Percentiles rank a stretch among this genome's conserved stretches.
Evolutionary conservation across 495 filamentous ascomycete genomes (phyloP).

Genomic region (Hypoxylon rickii): DNA sequence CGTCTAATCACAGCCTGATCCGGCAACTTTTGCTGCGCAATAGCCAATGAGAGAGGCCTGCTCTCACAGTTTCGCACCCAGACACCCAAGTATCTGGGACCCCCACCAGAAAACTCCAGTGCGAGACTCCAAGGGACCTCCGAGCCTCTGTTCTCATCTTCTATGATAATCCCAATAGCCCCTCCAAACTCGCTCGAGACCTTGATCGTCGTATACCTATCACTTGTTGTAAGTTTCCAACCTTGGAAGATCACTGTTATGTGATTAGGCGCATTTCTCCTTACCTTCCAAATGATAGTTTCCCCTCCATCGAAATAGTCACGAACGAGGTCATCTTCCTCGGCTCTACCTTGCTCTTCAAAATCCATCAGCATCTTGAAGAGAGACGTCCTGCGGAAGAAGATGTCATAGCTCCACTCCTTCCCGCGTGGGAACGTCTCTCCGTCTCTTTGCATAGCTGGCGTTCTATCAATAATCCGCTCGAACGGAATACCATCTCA

Average conservation of each 20-base stretch:
- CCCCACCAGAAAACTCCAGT: not conserved
- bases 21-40: not conserved
- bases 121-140: no score
- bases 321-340: constrained; percentile 8
- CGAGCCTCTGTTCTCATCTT: no score
- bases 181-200: not conserved
- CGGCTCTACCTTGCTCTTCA: constrained; percentile 8
- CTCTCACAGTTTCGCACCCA: no score
- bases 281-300: constrained; percentile 21
- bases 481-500: not conserved
- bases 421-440: not conserved
- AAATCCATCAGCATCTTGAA: constrained; percentile 13
- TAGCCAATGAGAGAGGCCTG: not conserved
- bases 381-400: constrained; percentile 24
- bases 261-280: no score
- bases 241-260: no score
- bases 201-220: constrained; percentile 13
- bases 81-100: no score
- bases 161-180: constrained; percentile 4
- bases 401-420: constrained; percentile 20
- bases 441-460: not conserved
- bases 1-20: not conserved
- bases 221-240: not conserved
- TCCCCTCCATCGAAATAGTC: constrained; percentile 23
- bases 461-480: not conserved